Conservation (phyloP, 192 early-diverging fungal species). For the Coemansia sp. region DNA sequence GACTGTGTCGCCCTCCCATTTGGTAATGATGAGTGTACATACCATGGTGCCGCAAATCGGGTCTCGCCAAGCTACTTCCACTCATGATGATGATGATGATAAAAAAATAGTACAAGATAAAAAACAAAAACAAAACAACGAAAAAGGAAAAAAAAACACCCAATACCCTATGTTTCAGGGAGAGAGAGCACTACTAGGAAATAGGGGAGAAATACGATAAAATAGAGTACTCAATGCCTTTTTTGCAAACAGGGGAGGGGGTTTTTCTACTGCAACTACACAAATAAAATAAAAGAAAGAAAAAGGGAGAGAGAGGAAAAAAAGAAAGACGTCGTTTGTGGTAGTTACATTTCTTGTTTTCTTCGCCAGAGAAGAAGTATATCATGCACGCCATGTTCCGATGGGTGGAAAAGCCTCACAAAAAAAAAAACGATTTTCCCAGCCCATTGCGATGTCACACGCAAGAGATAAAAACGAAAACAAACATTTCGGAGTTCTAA, state of each 20-base stretch:
- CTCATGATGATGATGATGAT: not conserved
- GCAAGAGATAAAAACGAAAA: conserved; percentile 14
- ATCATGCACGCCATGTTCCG: conserved; percentile 31
- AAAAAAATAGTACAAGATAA: not conserved
- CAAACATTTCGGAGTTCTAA: conserved; percentile 4
- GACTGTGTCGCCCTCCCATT: not conserved
- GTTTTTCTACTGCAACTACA: conserved; percentile 2
- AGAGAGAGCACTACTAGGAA: not conserved
- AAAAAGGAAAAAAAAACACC: not conserved
- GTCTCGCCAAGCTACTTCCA: conserved; percentile 5
- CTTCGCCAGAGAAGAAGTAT: not conserved
- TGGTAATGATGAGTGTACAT: conserved; percentile 8
- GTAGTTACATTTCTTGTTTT: not conserved
- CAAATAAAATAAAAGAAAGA: not conserved
- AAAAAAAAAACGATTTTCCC: conserved; percentile 13
- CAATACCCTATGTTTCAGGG: not conserved
- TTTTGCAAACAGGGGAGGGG: conserved; percentile 8
- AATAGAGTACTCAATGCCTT: not conserved
- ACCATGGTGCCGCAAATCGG: not conserved
- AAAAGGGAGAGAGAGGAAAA: conserved; percentile 2
- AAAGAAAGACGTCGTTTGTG: not conserved
- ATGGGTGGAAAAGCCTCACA: conserved; percentile 8
- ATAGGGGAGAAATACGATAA: not conserved
- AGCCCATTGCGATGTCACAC: conserved; percentile 33
- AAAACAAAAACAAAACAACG: conserved; percentile 2